Evolutionary conservation across 2,329 filamentous ascomycete species (phyloP).

Genomic region (Aspergillus awamori): DNA sequence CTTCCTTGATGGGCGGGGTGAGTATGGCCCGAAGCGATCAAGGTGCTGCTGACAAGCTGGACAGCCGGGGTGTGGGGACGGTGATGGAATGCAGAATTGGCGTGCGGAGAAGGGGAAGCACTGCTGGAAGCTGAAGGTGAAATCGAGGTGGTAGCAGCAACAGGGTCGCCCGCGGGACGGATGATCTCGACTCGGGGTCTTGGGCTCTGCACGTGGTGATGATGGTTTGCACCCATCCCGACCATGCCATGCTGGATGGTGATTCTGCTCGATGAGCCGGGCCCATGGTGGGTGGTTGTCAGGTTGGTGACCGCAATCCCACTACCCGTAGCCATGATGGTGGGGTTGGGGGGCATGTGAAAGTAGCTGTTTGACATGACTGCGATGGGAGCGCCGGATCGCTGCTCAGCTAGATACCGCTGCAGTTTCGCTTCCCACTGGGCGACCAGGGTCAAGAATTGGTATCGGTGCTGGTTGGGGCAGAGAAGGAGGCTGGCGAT

Average conservation of each 20-base stretch:
- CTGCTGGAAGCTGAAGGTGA: background rate
- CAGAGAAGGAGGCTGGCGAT: background rate
- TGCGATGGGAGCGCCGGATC: background rate
- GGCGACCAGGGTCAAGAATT: background rate
- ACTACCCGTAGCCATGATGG: background rate
- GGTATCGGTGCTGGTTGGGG: background rate
- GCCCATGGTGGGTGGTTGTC: background rate
- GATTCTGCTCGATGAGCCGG: background rate
- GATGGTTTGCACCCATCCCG: background rate
- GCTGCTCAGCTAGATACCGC: background rate
- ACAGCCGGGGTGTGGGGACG: background rate
- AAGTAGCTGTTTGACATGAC: background rate
- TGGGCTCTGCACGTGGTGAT: background rate
- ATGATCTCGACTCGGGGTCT: background rate
- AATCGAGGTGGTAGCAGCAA: background rate
- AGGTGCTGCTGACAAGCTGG: background rate
- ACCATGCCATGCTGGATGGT: background rate
- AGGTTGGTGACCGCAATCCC: background rate
- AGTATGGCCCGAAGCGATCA: background rate
- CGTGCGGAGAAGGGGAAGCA: background rate
- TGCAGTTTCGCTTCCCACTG: background rate
- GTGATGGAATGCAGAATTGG: background rate
- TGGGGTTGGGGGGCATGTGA: background rate
- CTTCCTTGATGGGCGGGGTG: background rate
- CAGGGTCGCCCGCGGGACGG: background rate